A percentile compares a stretch with the other conserved stretches of the same genome.
phyloP scores from a whole-genome alignment of 345 rosid species.

The Corchorus capsularis region DNA sequence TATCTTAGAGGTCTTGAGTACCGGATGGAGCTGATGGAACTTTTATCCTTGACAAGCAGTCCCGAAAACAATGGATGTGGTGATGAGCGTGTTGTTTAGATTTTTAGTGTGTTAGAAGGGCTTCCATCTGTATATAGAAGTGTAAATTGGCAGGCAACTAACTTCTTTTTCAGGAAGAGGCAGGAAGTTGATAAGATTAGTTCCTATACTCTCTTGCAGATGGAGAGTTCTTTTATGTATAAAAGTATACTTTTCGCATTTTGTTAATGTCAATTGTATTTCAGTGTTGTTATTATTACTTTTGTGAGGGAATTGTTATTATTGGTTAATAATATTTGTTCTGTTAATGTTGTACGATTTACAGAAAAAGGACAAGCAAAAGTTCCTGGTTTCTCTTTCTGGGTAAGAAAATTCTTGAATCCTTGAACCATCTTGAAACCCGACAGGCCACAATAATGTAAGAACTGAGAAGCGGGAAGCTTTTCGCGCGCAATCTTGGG shows the following conservation, averaged over 20 bases:
- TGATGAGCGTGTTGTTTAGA: slow-evolving; percentile 39
- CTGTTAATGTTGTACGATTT: too few relatives aligned
- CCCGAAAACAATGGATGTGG: slow-evolving; percentile 40
- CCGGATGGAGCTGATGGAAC: slow-evolving; percentile 78
- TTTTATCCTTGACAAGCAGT: slow-evolving; percentile 55
- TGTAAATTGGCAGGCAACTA: slow-evolving; percentile 1
- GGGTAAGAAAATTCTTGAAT: background rate
- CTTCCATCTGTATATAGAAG: slow-evolving; percentile 33
- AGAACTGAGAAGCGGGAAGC: too few relatives aligned
- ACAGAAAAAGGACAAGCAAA: background rate
- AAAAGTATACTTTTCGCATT: slow-evolving; percentile 19
- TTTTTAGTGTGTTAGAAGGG: slow-evolving; percentile 17
- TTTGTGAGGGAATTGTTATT: too few relatives aligned
- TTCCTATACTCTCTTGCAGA: slow-evolving; percentile 8
- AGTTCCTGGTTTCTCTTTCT: too few relatives aligned
- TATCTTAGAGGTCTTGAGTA: slow-evolving; percentile 89
- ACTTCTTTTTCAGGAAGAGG: slow-evolving; percentile 27
- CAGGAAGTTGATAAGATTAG: slow-evolving; percentile 20
- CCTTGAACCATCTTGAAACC: background rate
- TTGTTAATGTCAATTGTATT: background rate
- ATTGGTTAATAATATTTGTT: too few relatives aligned
- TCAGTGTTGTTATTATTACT: background rate
- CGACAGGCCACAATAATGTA: too few relatives aligned
- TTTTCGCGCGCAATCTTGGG: too few relatives aligned
- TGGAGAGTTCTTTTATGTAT: slow-evolving; percentile 28